These are phyloP conservation scores for Saccharomyces hybrid DNA, from an alignment of 1,139 yeast species.

Conservation along the genomic window DNA sequence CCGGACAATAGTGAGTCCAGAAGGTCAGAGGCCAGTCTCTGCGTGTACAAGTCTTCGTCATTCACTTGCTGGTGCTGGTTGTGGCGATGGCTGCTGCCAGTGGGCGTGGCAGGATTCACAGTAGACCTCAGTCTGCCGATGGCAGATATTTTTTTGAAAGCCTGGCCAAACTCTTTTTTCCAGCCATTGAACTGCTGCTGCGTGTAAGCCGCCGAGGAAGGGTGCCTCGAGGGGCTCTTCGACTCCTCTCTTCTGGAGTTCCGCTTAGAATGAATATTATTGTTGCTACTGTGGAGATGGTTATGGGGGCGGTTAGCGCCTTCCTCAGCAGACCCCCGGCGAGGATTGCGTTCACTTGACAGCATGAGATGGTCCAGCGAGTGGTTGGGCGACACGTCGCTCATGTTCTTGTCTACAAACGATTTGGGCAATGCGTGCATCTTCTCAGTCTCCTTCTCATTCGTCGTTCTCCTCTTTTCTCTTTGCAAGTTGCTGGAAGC, in stretches of 20 bases:
- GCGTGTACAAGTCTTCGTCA: slow-evolving; percentile 22
- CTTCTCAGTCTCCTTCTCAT: background rate
- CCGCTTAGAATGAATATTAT: background rate
- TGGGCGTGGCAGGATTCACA: slow-evolving; percentile 2
- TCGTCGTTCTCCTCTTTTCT: background rate
- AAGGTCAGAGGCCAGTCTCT: slow-evolving; percentile 52
- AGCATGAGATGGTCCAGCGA: background rate
- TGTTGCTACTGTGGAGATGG: background rate
- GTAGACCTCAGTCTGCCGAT: slow-evolving; percentile 19
- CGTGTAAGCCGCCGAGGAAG: slow-evolving; percentile 6
- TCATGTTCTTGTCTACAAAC: background rate
- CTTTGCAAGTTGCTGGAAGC: background rate
- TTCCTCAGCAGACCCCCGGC: background rate
- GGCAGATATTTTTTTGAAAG: slow-evolving; percentile 22
- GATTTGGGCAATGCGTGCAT: background rate
- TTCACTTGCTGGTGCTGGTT: slow-evolving; percentile 5
- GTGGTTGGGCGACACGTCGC: background rate
- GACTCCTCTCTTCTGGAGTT: background rate
- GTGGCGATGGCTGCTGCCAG: slow-evolving; percentile 2
- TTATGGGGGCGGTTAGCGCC: background rate
- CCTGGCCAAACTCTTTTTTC: slow-evolving; percentile 27
- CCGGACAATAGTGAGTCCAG: slow-evolving; percentile 61
- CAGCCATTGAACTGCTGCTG: slow-evolving; percentile 17
- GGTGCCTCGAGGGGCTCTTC: slow-evolving; percentile 8
- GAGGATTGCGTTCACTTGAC: background rate